Percentiles rank a stretch among this genome's conserved stretches.
These are phyloP conservation scores for Apiospora phragmitis DNA, from an alignment of 2,329 filamentous ascomycete genomes.

Conservation along the genomic window DNA sequence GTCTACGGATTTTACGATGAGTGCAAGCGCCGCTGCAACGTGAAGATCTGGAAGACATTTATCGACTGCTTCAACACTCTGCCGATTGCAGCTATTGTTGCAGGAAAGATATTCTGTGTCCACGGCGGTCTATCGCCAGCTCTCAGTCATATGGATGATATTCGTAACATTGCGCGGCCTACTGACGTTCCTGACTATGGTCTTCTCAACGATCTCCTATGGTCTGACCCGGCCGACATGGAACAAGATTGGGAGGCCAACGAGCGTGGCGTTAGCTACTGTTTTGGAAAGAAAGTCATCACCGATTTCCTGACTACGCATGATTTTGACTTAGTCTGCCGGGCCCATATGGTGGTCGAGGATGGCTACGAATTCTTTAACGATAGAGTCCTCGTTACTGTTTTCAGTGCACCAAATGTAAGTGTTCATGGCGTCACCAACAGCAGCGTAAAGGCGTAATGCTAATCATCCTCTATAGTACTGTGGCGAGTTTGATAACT, in stretches of 20 bases:
- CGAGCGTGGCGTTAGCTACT: constrained; percentile 95
- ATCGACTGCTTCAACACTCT: constrained; percentile 95
- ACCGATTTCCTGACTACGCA: constrained; percentile 92
- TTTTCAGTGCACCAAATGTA: constrained; percentile 97
- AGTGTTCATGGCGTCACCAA: constrained; percentile 40
- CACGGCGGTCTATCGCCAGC: constrained; percentile 93
- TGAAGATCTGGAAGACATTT: constrained; percentile 98
- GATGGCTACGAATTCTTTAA: constrained; percentile 99
- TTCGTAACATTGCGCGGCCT: constrained; percentile 89
- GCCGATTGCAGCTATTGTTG: constrained; percentile 94
- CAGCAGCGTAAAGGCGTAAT: constrained; percentile 13
- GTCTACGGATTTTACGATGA: constrained; percentile 99
- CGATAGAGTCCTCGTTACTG: constrained; percentile 90
- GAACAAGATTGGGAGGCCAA: constrained; percentile 98
- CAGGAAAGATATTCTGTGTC: constrained; percentile 96
- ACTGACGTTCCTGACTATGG: constrained; percentile 98
- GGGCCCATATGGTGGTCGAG: constrained; percentile 98
- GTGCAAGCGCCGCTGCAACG: constrained; percentile 93
- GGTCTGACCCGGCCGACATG: constrained; percentile 98
- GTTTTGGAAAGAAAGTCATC: constrained; percentile 97
- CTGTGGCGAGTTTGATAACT: constrained; percentile 98
- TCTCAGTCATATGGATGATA: constrained; percentile 96
- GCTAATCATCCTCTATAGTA: constrained; percentile 58
- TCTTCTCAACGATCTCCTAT: constrained; percentile 89
- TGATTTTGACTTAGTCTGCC: constrained; percentile 95